Evolutionary conservation across 2,329 filamentous ascomycete species (phyloP), one percentile per base, ranked within the genome.

Genomic region (Pestalotiopsis sp.): DNA sequence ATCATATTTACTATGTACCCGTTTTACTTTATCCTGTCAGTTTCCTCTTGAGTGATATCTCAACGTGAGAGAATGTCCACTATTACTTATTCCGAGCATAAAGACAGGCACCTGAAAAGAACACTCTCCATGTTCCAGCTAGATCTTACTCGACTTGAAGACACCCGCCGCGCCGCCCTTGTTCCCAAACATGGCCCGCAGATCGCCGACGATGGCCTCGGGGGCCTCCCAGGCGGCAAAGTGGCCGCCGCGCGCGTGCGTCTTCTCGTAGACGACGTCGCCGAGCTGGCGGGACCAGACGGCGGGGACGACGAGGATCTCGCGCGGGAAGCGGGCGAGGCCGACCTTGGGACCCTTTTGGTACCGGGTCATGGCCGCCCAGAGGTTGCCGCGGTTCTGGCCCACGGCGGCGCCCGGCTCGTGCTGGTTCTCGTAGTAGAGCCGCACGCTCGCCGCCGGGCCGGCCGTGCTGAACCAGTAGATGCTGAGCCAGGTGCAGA

Each of bases 401-500:
- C 90, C 74, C 0, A 87, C 89, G 70, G 90, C 87, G 0, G 87
- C 88, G 58, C 86, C 87, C 0, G 87, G 88, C 60, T 86, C 87
- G 0, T 89, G 88, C 4, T 74, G 77, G 0, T 82, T 78, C 77
- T 94, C 92, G 73, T 94, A 93, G 79, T 95, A 95, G 49, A 94
- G 92, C 7, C 90, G 78, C 5, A 88, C 39, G 75, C 68, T 86
- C 88, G 0, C 92, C 90, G 2, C 88, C 69, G 12, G 92, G 88
- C 0, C 92, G 91, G 1, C 91, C 90, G 0, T 81, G 12, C 87
- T 90, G 79, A 94, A 94, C 74, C 86, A 88, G 77, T 95, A 95
- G 23, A 95, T 86, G 66, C 85, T 88, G 0, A 94, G 79, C 93
- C 92, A 95, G 0, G 90, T 92, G 25, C 93, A 79, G 6, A 95